Evolutionary conservation across 768 basidiomycete genomes (phyloP).

Genomic region (Tricholoma sp.): DNA sequence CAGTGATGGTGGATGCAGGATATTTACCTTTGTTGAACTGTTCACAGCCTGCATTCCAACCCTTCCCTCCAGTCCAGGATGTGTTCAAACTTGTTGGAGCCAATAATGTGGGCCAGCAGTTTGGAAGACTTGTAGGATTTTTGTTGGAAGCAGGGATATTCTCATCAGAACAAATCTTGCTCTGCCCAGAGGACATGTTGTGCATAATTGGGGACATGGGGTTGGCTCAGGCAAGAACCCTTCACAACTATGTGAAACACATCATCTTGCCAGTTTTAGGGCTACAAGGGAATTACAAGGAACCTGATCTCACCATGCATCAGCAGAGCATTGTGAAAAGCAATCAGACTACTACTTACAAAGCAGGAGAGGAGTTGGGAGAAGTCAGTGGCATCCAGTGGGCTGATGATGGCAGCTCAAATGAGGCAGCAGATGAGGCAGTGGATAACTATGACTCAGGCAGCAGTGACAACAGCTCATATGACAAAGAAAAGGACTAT

Average conservation of each 20-base stretch:
- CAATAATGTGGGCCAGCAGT: not conserved
- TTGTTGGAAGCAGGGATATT: not conserved
- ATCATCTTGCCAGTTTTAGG: not conserved
- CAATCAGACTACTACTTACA: not conserved
- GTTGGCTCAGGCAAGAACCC: not conserved
- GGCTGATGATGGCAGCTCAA: not conserved
- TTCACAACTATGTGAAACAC: not conserved
- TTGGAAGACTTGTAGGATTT: not conserved
- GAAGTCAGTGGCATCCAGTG: not conserved
- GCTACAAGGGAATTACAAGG: not conserved
- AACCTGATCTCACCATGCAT: not conserved
- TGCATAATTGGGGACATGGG: not conserved
- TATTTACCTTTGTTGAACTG: not conserved
- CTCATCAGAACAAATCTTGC: not conserved
- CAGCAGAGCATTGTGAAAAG: not conserved
- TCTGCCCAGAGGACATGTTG: not conserved
- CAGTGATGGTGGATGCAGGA: not conserved
- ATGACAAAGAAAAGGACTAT: not conserved
- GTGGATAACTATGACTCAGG: not conserved
- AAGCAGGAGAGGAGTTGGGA: not conserved
- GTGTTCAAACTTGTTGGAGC: not conserved
- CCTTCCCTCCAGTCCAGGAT: not conserved
- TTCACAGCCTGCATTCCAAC: not conserved
- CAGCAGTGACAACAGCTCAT: not conserved
- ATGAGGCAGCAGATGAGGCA: not conserved